Evolutionary conservation across 2,329 filamentous ascomycete genomes (phyloP).

Genomic region (Graphiopsis chlorocephala): DNA sequence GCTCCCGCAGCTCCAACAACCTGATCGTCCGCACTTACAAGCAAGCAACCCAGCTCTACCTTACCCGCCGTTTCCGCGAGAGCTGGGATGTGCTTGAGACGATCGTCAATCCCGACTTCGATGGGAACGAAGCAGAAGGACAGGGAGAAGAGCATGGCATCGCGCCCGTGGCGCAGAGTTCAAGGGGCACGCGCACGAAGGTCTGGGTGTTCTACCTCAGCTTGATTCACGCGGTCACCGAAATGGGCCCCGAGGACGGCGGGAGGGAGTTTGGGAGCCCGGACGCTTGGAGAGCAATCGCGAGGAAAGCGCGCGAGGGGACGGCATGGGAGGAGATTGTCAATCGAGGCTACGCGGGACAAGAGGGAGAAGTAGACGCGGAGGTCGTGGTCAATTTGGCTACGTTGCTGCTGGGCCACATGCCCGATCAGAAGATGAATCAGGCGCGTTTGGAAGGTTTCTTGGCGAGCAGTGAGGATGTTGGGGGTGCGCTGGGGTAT

Average conservation of each 20-base stretch:
- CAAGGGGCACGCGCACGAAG: constrained; percentile 81
- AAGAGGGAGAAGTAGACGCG: constrained; percentile 86
- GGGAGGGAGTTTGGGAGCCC: constrained; percentile 82
- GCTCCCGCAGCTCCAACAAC: constrained; percentile 63
- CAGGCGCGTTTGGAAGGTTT: constrained; percentile 87
- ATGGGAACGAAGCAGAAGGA: constrained; percentile 16
- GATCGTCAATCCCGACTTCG: constrained; percentile 55
- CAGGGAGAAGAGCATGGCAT: not conserved
- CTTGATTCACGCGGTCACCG: constrained; percentile 84
- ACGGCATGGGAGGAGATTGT: constrained; percentile 94
- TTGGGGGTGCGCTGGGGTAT: constrained; percentile 22
- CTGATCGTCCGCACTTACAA: constrained; percentile 90
- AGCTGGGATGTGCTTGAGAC: constrained; percentile 81
- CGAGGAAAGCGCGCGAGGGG: constrained; percentile 81
- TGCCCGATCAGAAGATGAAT: constrained; percentile 76
- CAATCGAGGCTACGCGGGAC: constrained; percentile 78
- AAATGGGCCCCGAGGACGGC: constrained; percentile 85
- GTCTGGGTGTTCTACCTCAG: constrained; percentile 97
- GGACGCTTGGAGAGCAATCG: constrained; percentile 73
- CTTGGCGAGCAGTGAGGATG: constrained; percentile 67
- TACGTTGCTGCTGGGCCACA: constrained; percentile 87
- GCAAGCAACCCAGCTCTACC: constrained; percentile 87
- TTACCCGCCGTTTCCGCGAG: constrained; percentile 90
- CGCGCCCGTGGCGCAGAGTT: constrained; percentile 76
- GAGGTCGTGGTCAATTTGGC: constrained; percentile 93